Percentiles rank a stretch among this genome's conserved stretches.
Conservation (phyloP, 2,329 filamentous ascomycete species). For the Keithomyces neogunnii region DNA sequence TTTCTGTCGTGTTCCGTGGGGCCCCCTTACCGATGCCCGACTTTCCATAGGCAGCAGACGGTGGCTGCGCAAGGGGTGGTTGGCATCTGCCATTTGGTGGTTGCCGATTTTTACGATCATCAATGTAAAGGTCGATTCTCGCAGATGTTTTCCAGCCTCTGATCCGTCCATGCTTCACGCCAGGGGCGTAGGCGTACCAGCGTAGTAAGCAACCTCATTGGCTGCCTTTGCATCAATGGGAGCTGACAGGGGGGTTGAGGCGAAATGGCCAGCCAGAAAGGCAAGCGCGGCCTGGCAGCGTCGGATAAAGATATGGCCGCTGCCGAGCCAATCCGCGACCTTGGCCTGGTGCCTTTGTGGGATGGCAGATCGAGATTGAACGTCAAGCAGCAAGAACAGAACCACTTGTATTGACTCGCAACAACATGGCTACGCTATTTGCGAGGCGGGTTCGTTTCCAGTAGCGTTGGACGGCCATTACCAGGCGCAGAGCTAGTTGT, state of each 20-base stretch:
- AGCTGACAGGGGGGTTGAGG: background rate
- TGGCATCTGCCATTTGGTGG: background rate
- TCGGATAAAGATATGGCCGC: slow-evolving; percentile 4
- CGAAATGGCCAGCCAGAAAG: background rate
- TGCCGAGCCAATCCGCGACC: slow-evolving; percentile 4
- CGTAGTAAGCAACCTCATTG: background rate
- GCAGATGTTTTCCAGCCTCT: background rate
- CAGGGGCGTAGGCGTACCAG: background rate
- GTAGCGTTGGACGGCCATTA: too few relatives aligned
- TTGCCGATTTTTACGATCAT: slow-evolving; percentile 4
- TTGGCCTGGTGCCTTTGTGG: background rate
- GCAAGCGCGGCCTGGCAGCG: background rate
- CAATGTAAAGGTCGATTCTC: slow-evolving; percentile 6
- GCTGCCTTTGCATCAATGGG: slow-evolving; percentile 1
- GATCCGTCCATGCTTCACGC: background rate
- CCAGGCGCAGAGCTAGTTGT: too few relatives aligned
- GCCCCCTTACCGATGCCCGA: background rate
- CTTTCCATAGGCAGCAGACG: background rate
- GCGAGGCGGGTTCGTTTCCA: too few relatives aligned
- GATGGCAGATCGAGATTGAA: slow-evolving; percentile 7
- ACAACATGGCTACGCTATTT: background rate
- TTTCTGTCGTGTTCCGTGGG: background rate
- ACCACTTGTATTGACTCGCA: background rate
- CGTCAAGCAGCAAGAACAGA: background rate
- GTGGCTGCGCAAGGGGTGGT: background rate